A percentile compares a stretch with the other conserved stretches of the same genome.
Conservation (phyloP, 2,329 filamentous ascomycete species). For the Cercospora sesami region DNA sequence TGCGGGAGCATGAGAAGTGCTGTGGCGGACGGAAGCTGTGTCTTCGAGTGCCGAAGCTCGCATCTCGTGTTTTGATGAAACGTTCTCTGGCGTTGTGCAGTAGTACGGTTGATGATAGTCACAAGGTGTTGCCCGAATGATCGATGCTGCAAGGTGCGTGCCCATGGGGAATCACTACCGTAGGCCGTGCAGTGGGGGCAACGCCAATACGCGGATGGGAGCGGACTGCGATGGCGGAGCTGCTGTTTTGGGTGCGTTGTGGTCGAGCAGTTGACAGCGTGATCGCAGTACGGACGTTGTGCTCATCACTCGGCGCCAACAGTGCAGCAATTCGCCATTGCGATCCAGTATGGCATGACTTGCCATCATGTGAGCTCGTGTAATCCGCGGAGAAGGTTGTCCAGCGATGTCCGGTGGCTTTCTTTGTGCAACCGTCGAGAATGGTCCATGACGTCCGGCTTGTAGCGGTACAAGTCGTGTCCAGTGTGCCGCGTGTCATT, state of each 20-base stretch:
- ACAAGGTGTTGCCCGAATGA: background rate
- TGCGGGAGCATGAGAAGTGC: background rate
- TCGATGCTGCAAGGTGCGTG: background rate
- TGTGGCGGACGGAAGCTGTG: background rate
- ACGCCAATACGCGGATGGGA: background rate
- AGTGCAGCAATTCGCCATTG: background rate
- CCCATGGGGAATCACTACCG: background rate
- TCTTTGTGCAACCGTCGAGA: background rate
- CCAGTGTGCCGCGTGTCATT: background rate
- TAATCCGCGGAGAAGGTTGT: constrained; percentile 11
- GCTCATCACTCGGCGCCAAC: background rate
- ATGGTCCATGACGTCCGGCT: background rate
- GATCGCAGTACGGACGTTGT: background rate
- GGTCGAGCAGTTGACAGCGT: background rate
- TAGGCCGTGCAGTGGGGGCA: background rate
- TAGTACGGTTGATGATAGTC: background rate
- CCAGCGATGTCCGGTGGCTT: background rate
- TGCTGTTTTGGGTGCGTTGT: background rate
- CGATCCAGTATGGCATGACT: background rate
- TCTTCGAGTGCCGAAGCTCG: background rate
- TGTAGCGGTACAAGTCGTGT: constrained; percentile 2
- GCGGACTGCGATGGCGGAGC: background rate
- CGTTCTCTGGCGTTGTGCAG: background rate
- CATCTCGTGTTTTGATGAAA: background rate
- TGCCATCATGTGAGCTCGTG: constrained; percentile 7